Evolutionary conservation across 306 rosid genomes (phyloP).

Genomic region (Fagus crenata): DNA sequence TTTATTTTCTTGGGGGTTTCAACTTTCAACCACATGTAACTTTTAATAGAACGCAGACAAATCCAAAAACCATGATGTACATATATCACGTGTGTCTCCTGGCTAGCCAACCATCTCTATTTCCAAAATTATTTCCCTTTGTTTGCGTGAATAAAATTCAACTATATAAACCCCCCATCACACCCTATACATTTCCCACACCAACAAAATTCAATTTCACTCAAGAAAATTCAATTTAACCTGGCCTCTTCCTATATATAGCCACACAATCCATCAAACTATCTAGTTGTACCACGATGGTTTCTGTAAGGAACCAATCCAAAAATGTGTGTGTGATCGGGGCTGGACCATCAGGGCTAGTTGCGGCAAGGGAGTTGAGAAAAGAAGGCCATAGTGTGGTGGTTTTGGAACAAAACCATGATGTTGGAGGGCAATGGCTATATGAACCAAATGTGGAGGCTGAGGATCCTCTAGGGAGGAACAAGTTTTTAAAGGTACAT

Average conservation of each 20-base stretch:
- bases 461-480: constrained; percentile 67
- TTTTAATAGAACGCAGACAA: constrained; percentile 36
- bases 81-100: constrained; percentile 62
- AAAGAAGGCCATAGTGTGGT: constrained; percentile 75
- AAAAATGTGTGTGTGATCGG: constrained; percentile 84
- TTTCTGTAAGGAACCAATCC: constrained; percentile 45
- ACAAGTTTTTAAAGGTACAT: constrained; percentile 53
- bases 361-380: constrained; percentile 78
- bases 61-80: constrained; percentile 42
- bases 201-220: constrained; percentile 12
- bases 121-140: constrained; percentile 31
- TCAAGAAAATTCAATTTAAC: no score
- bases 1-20: no score
- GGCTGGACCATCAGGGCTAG: constrained; percentile 86
- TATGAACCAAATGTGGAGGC: constrained; percentile 64
- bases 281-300: constrained; percentile 38
- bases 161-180: constrained; percentile 31
- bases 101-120: constrained; percentile 49
- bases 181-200: constrained; percentile 12
- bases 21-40: constrained; percentile 11
- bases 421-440: constrained; percentile 94
- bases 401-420: constrained; percentile 78
- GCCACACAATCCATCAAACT: not conserved
- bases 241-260: no score
- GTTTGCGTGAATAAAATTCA: constrained; percentile 35